Evolutionary conservation across 768 basidiomycete genomes (phyloP).

Genomic region (Boletus edulis): DNA sequence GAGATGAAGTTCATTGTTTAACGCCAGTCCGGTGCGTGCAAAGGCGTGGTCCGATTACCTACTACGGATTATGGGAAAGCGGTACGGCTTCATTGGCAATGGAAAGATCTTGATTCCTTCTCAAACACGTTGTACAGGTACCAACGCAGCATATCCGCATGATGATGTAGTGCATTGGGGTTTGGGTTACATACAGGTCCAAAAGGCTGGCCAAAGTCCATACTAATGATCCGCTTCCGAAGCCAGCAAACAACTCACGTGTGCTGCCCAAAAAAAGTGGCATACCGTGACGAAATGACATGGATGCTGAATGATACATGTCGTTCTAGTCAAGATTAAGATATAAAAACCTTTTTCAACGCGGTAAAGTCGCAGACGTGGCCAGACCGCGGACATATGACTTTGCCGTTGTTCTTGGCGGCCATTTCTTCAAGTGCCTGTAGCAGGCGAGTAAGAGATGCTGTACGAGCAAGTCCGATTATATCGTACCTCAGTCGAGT

Average conservation of each 20-base stretch:
- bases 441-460: constrained; percentile 9
- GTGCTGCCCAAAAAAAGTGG: background rate
- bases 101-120: constrained; percentile 26
- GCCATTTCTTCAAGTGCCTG: constrained; percentile 90
- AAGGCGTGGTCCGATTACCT: background rate
- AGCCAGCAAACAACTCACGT: constrained; percentile 13
- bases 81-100: background rate
- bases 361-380: constrained; percentile 59
- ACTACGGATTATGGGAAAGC: constrained; percentile 13
- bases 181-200: constrained; percentile 17
- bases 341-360: constrained; percentile 88
- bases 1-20: background rate
- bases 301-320: background rate
- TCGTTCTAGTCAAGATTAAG: constrained; percentile 40
- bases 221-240: constrained; percentile 24
- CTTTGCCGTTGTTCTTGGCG: constrained; percentile 67
- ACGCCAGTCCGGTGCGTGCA: background rate
- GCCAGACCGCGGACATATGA: constrained; percentile 81
- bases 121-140: constrained; percentile 21
- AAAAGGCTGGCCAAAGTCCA: constrained; percentile 5
- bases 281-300: background rate
- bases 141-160: constrained; percentile 9
- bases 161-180: constrained; percentile 7
- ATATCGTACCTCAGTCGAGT: constrained; percentile 79
- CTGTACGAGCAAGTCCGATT: background rate